Evolutionary conservation across 805 yeast species (phyloP), one percentile per base, ranked within the genome.

Genomic region (Saccharomyces eubayanus): DNA sequence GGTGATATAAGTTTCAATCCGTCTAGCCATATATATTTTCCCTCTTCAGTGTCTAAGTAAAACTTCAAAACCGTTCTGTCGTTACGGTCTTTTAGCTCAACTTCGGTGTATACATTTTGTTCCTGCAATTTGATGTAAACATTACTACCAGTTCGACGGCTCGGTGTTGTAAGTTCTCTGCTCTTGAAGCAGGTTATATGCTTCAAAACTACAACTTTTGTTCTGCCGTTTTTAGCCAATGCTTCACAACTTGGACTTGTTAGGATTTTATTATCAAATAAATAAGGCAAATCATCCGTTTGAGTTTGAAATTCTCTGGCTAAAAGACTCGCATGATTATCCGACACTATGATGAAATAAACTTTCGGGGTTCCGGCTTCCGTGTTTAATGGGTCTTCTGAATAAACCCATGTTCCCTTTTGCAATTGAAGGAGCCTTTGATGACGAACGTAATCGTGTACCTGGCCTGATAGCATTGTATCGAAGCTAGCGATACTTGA

Each of bases 351-450:
- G 49, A 85, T 74, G 63, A 79, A 87, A 64, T 76, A 82, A 55
- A 74, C 74, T 57, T 75, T 77, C 10, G 74, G 73, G 36, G 62
- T 56, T 36, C 59, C 62, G 40, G 62, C 59, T 45, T 54, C 54
- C 10, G 51, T 47, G 48, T 61, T 66, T 11, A 69, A 56, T 21
- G 86, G 89, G 51, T 77, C 72, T 40, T 83, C 85, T 1, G 84
- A 77, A 63, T 75, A 85, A 12, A 86, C 91, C 96, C 96, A 89
- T 1, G 87, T 78, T 1, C 96, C 96, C 62, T 79, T 82, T 28
- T 89, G 81, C 49, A 89, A 70, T 63, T 82, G 84, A 54, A 86
- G 69, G 48, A 85, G 81, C 61, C 92, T 76, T 70, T 87, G 94
- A 65, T 86, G 90, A 54, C 80, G 79, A 14, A 88, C 89, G 65